Conservation (phyloP, 163 green algal species). For the Prototheca cutis region DNA sequence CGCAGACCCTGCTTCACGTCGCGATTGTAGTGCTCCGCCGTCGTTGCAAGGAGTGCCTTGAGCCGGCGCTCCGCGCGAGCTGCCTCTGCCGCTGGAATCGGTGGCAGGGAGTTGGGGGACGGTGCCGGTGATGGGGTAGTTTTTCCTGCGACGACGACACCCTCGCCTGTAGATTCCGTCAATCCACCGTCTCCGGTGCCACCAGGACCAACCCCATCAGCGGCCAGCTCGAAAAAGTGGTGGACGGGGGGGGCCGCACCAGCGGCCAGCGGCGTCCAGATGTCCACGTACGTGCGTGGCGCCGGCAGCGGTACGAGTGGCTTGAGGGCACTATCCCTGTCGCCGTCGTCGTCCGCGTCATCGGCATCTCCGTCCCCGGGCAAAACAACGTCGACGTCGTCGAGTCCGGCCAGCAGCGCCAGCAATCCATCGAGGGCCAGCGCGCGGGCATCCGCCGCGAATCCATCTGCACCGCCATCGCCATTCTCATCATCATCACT, state of each 20-base stretch:
- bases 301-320: slow-evolving; percentile 9
- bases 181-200: neutral
- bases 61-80: slow-evolving; percentile 55
- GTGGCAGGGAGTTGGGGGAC: neutral
- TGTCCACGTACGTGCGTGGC: slow-evolving; percentile 39
- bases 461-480: neutral
- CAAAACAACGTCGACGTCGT: slow-evolving; percentile 2
- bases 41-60: slow-evolving; percentile 69
- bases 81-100: neutral
- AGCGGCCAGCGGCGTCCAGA: slow-evolving; percentile 45
- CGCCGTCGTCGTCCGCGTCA: slow-evolving; percentile 7
- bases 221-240: neutral
- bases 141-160: too few relatives aligned
- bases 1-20: slow-evolving; percentile 86
- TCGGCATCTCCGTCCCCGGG: slow-evolving; percentile 8
- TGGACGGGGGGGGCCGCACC: slow-evolving; percentile 8
- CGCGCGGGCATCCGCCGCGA: neutral
- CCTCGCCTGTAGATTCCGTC: too few relatives aligned
- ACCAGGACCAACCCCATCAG: neutral
- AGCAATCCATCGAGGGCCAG: slow-evolving; percentile 75
- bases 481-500: too few relatives aligned
- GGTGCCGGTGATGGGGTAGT: neutral
- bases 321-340: neutral
- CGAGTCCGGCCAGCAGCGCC: slow-evolving; percentile 60
- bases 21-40: slow-evolving; percentile 92